Evolutionary conservation across 768 basidiomycete genomes (phyloP).

Genomic region (Lentinus brumalis): DNA sequence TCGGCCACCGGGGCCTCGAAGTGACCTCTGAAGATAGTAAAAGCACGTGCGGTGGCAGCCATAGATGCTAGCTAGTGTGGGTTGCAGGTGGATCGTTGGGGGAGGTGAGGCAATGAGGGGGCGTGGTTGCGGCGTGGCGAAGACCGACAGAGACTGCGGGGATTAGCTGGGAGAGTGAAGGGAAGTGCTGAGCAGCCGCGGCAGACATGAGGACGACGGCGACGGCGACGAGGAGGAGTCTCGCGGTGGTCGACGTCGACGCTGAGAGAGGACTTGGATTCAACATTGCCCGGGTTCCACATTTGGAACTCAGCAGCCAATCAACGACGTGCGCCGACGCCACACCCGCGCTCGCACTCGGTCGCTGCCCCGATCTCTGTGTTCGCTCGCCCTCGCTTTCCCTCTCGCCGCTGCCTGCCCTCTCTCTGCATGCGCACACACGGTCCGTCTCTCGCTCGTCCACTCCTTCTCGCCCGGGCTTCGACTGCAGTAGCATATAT

Average conservation of each 20-base stretch:
- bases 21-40: constrained; percentile 31
- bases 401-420: no score
- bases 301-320: constrained; percentile 15
- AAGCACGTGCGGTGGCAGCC: constrained; percentile 22
- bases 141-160: constrained; percentile 9
- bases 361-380: no score
- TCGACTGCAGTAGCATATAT: no score
- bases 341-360: no score
- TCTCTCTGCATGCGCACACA: no score
- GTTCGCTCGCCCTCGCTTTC: no score
- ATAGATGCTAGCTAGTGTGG: constrained; percentile 8
- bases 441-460: no score
- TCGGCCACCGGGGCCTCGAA: constrained; percentile 18
- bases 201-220: not conserved
- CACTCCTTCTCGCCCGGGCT: no score
- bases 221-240: constrained; percentile 2
- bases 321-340: no score
- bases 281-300: constrained; percentile 12
- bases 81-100: not conserved
- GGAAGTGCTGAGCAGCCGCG: not conserved
- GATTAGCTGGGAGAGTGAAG: not conserved
- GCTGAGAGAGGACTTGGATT: constrained; percentile 8
- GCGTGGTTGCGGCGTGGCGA: not conserved
- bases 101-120: not conserved
- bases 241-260: constrained; percentile 20